Percentiles rank a stretch among this genome's conserved stretches.
Evolutionary conservation across 1,284 basidiomycete species (phyloP).

Genomic region (Cryptococcus floricola): DNA sequence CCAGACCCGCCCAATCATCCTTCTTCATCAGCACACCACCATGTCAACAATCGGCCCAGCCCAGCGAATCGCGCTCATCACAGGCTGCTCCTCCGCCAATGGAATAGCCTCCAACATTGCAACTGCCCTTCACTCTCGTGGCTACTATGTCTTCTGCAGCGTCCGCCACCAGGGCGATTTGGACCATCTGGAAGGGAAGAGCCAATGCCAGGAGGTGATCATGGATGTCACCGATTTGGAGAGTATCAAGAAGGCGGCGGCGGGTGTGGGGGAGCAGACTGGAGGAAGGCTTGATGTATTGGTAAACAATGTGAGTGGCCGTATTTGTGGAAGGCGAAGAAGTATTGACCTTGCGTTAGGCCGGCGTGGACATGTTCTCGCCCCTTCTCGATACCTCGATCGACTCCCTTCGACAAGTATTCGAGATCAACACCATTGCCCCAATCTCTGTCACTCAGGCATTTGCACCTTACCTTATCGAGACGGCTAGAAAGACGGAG

Average conservation of each 20-base stretch:
- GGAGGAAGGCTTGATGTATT: slow-evolving; percentile 13
- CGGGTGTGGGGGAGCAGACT: not conserved
- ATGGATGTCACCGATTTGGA: slow-evolving; percentile 11
- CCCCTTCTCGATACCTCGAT: slow-evolving; percentile 10
- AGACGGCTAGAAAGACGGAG: not conserved
- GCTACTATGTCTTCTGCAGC: slow-evolving; percentile 19
- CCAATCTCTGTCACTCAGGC: slow-evolving; percentile 19
- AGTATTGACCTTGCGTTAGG: not conserved
- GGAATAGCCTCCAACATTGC: slow-evolving; percentile 14
- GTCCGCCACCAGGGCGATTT: slow-evolving; percentile 12
- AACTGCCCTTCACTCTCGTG: slow-evolving; percentile 4
- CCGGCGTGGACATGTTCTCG: not conserved
- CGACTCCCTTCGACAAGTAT: slow-evolving; percentile 9
- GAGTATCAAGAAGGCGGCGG: slow-evolving; percentile 5
- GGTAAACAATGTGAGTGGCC: slow-evolving; percentile 14
- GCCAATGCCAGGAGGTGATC: slow-evolving; percentile 1
- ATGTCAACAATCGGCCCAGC: too few species aligned
- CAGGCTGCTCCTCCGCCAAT: slow-evolving; percentile 20
- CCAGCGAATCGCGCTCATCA: slow-evolving; percentile 8
- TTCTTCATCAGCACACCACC: too few species aligned
- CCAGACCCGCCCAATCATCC: too few species aligned
- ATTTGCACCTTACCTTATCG: slow-evolving; percentile 3
- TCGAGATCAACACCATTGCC: slow-evolving; percentile 25
- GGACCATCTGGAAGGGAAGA: slow-evolving; percentile 10
- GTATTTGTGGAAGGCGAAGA: not conserved